A percentile compares a stretch with the other conserved stretches of the same genome.
Evolutionary conservation across 2,329 filamentous ascomycete species (phyloP).

Genomic region (Ascocoryne sarcoides): DNA sequence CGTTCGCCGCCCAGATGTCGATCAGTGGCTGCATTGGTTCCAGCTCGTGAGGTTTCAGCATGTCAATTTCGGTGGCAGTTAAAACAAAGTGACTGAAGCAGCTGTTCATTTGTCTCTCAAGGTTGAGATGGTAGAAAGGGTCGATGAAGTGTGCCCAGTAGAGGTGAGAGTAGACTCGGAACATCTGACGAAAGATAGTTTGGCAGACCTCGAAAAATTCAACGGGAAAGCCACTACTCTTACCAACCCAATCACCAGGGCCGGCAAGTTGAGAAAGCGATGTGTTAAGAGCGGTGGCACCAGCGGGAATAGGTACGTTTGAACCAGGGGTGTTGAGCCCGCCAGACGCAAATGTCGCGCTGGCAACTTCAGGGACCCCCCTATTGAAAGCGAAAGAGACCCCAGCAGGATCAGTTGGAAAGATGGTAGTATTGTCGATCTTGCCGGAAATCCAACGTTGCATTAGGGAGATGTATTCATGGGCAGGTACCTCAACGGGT

Average conservation of each 20-base stretch:
- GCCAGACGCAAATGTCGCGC: slow-evolving; percentile 45
- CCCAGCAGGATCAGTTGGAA: slow-evolving; percentile 74
- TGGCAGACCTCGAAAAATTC: slow-evolving; percentile 87
- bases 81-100: slow-evolving; percentile 81
- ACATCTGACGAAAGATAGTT: slow-evolving; percentile 95
- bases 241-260: slow-evolving; percentile 72
- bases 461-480: slow-evolving; percentile 90
- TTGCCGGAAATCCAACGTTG: slow-evolving; percentile 97
- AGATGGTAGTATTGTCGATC: slow-evolving; percentile 81
- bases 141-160: slow-evolving; percentile 94
- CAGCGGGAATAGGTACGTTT: slow-evolving; percentile 29
- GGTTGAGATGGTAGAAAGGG: slow-evolving; percentile 74
- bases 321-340: slow-evolving; percentile 37
- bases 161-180: slow-evolving; percentile 93
- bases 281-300: slow-evolving; percentile 35
- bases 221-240: slow-evolving; percentile 83
- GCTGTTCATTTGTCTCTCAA: slow-evolving; percentile 75
- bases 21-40: slow-evolving; percentile 95
- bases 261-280: slow-evolving; percentile 55
- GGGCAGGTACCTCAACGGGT: slow-evolving; percentile 85
- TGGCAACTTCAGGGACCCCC: slow-evolving; percentile 48
- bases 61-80: slow-evolving; percentile 69
- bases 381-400: slow-evolving; percentile 58
- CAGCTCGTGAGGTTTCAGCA: slow-evolving; percentile 81
- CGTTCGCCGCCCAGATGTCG: slow-evolving; percentile 83